Evolutionary conservation across 768 basidiomycete genomes (phyloP).

Genomic region (Zangia roseola): DNA sequence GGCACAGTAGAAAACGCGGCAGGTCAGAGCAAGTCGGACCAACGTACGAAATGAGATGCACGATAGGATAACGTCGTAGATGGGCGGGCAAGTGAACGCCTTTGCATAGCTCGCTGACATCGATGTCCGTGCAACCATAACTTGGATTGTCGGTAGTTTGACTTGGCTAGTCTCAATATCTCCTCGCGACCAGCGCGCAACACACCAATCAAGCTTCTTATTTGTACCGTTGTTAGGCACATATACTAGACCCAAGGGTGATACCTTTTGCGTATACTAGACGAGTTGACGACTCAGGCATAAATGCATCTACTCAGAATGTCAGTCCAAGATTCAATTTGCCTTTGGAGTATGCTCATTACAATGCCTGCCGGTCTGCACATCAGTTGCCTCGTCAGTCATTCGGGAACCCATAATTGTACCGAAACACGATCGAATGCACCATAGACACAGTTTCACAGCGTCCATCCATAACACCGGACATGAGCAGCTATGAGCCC

Average conservation of each 20-base stretch:
- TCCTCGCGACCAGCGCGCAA: no score
- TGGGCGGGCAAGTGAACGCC: constrained; percentile 16
- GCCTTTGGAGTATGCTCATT: neutral
- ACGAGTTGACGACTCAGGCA: no score
- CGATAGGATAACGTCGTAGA: no score
- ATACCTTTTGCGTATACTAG: no score
- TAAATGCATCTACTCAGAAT: no score
- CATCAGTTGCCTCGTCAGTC: constrained; percentile 9
- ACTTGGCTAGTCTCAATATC: no score
- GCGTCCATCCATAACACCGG: constrained; percentile 21
- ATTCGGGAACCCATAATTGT: constrained; percentile 25
- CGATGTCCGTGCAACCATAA: no score
- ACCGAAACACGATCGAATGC: constrained; percentile 24
- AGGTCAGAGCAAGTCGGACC: constrained; percentile 21
- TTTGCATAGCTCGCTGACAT: neutral
- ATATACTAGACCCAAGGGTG: no score
- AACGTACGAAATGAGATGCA: no score
- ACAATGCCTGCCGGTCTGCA: neutral
- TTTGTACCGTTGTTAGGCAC: no score
- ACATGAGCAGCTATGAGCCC: constrained; percentile 9
- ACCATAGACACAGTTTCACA: constrained; percentile 3
- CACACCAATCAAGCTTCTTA: no score
- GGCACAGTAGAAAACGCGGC: constrained; percentile 13
- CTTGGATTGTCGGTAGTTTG: no score
- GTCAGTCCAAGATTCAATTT: constrained; percentile 22